Evolutionary conservation across 1,284 basidiomycete species (phyloP), one percentile per base, ranked within the genome.

Genomic region (Rhodofomes roseus): DNA sequence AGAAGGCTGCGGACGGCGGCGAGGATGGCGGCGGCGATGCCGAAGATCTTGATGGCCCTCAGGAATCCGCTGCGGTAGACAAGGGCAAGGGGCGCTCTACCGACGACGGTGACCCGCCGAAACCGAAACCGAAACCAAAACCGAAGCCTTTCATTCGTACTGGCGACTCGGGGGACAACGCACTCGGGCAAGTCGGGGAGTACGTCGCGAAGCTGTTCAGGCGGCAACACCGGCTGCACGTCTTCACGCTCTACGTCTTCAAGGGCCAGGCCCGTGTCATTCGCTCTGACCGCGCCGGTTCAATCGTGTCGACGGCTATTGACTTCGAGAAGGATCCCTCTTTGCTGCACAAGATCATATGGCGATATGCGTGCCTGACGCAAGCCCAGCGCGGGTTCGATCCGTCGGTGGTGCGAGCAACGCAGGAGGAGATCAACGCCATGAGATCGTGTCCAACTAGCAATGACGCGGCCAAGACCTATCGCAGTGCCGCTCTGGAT

Each of bases 221-320:
- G 18, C 57, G 43, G 11, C 65, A 67, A 40, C 61, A 62, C 11
- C 57, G 60, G 1, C 41, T 37, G 36, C 60, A 59, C 48, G 11
- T 59, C 25, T 64, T 63, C 55, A 50, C 59, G 46, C 12, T 67
- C 16, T n/a, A 63, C 52, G 50, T 68, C 37, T 59, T 52, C 31
- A 55, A 55, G 7, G 18, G 55, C 36, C 27, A 27, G 36, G 65
- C 63, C 16, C 62, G 66, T 4, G 36, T 66, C 36, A 27, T 66
- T 7, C 63, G 57, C 39, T 64, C 62, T 60, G 66, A 67, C 54
- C 60, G 58, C n/a, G 59, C 62, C 16, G 65, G 63, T 1, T 56
- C 59, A 22, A 60, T 65, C 22, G 57, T 62, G 29, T 54, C 60
- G 1, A 46, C 56, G 36, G 37, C 29, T 16, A 63, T 67, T 58